Evolutionary conservation across 2,329 filamentous ascomycete genomes (phyloP).

Genomic region (Phialocephala subalpina): DNA sequence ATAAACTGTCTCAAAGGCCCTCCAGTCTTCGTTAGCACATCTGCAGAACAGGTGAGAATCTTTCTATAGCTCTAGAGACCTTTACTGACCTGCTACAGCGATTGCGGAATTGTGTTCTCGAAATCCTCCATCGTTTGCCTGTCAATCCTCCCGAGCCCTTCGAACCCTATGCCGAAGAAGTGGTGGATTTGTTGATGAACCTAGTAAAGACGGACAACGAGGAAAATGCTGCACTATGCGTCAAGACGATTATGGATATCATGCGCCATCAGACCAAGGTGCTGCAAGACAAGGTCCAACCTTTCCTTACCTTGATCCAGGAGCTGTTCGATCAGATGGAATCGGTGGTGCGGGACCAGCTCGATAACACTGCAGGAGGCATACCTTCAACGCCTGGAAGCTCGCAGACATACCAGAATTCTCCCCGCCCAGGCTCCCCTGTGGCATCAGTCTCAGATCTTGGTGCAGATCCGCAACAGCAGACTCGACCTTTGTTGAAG

Average conservation of each 20-base stretch:
- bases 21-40: slow-evolving; percentile 91
- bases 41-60: slow-evolving; percentile 79
- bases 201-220: slow-evolving; percentile 94
- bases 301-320: slow-evolving; percentile 89
- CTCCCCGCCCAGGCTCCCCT: slow-evolving; percentile 88
- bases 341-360: slow-evolving; percentile 91
- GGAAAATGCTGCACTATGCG: slow-evolving; percentile 97
- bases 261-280: slow-evolving; percentile 91
- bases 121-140: slow-evolving; percentile 88
- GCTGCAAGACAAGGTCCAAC: slow-evolving; percentile 82
- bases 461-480: slow-evolving; percentile 81
- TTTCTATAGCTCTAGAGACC: not conserved
- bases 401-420: slow-evolving; percentile 76
- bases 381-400: slow-evolving; percentile 73
- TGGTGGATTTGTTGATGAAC: slow-evolving; percentile 89
- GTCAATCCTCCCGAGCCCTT: slow-evolving; percentile 80
- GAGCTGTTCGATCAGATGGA: slow-evolving; percentile 97
- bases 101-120: slow-evolving; percentile 90
- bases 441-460: slow-evolving; percentile 84
- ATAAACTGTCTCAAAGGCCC: slow-evolving; percentile 83
- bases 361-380: slow-evolving; percentile 77
- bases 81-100: slow-evolving; percentile 59
- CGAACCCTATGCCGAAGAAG: slow-evolving; percentile 86
- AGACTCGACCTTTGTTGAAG: slow-evolving; percentile 81
- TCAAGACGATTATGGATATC: slow-evolving; percentile 98